phyloP scores from a whole-genome alignment of 352 stramenopile genomes.

The Phytophthora crassamura region DNA sequence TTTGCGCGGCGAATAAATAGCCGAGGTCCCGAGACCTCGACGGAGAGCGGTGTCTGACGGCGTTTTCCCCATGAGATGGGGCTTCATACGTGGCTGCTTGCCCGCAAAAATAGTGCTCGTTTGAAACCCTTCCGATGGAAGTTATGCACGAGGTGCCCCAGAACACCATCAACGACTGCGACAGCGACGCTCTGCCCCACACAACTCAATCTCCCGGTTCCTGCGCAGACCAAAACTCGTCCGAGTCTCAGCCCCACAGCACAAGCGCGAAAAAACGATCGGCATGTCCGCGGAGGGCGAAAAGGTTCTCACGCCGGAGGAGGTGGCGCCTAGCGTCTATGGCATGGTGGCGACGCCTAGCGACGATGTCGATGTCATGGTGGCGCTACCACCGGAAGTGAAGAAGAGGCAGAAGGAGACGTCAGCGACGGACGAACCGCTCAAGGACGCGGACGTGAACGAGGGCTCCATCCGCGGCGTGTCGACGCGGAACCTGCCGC shows the following conservation, averaged over 20 bases:
- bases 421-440: background rate
- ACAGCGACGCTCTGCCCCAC: background rate
- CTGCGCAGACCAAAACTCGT: constrained; percentile 4
- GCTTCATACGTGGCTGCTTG: background rate
- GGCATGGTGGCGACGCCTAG: no score
- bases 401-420: constrained; percentile 1
- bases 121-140: constrained; percentile 17
- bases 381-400: no score
- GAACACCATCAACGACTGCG: constrained; percentile 3
- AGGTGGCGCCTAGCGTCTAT: constrained; percentile 13
- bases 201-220: constrained; percentile 21
- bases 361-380: no score
- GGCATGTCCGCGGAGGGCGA: constrained; percentile 21
- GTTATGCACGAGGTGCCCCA: constrained; percentile 15
- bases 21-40: background rate
- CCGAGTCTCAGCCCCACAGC: background rate
- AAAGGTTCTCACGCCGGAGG: constrained; percentile 15
- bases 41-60: background rate
- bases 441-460: constrained; percentile 4
- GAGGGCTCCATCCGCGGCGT: constrained; percentile 17
- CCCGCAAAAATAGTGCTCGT: constrained; percentile 26
- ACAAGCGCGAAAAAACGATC: background rate
- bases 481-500: constrained; percentile 25
- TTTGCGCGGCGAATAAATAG: constrained; percentile 31
- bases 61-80: constrained; percentile 12